Base-by-base conservation (phyloP, 2,329 filamentous ascomycete genomes). In the Scytalidium sp. region DNA sequence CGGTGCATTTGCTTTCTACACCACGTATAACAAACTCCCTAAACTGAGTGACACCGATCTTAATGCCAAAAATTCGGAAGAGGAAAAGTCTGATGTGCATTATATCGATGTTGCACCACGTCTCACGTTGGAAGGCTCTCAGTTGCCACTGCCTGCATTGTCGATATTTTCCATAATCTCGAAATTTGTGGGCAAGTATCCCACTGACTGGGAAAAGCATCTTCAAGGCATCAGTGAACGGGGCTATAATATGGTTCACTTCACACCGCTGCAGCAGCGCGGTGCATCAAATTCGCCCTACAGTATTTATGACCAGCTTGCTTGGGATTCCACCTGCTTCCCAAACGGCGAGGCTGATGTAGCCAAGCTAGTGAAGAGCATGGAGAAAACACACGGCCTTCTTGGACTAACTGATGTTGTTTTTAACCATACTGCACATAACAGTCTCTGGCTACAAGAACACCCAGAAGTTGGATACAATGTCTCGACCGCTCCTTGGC, bases 231-330 rank as follows among this genome's bases (percentile, higher is more conserved):
- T 99, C 66, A 88, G 89, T 66, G 83, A 88, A 62, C 81, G 94
- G 53, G 92, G 92, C 42, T 99, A 99, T 78, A 99, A 99, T 72
- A 97, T 97, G 91, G 84, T 99, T 52, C 94, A 99, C 69, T 99
- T 99, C 68, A 97, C 94, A 2, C 94, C 94, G 9, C 75, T 99
- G 57, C 94, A 96, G 77, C 79, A 87, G 51, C 85, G 94, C 52
- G 94, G 94, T 50, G 79, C 77, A 41, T 99, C 94, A 46, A 96
- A 99, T 66, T 99, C 94, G 1, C 94, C 94, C 0, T 99, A 97
- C 75, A 99, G 94, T 68, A 82, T 99, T 61, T 96, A 88, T 67
- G 89, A 99, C 63, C 95, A 99, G 72, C 78, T 95, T 19, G 78
- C 79, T 41, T 99, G 95, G 76, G 95, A 99, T 65, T 80, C 85